Conservation (phyloP, 192 early-diverging fungal species). For the Umbelopsis isabellina region DNA sequence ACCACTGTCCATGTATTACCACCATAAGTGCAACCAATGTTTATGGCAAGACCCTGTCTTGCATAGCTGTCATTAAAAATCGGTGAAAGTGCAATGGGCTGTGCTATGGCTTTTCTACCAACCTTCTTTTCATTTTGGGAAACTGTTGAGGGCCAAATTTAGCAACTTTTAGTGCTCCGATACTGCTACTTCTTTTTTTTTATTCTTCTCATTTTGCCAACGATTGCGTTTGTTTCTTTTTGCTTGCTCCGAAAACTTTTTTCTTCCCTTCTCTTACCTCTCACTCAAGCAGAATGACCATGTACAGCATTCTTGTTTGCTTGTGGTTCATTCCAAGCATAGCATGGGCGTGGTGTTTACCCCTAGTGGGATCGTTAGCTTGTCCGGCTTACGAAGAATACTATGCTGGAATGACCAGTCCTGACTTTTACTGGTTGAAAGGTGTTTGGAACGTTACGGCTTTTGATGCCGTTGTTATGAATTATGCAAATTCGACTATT, state of each 20-base stretch:
- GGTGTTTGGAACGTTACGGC: constrained; percentile 22
- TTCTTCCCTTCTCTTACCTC: background rate
- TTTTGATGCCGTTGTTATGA: constrained; percentile 23
- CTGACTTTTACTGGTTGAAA: constrained; percentile 11
- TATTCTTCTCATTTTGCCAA: too few species aligned
- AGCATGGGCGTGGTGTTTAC: constrained; percentile 17
- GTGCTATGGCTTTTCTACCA: too few species aligned
- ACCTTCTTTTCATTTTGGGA: too few species aligned
- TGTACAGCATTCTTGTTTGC: background rate
- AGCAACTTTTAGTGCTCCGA: too few species aligned
- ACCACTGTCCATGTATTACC: too few species aligned
- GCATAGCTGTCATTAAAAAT: too few species aligned
- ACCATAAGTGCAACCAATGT: too few species aligned
- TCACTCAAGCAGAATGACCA: background rate
- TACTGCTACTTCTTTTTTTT: too few species aligned
- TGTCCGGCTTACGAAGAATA: constrained; percentile 33
- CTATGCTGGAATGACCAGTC: constrained; percentile 19
- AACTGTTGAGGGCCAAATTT: too few species aligned
- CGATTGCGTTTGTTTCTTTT: too few species aligned
- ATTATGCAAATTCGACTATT: constrained; percentile 24
- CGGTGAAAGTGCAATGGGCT: too few species aligned
- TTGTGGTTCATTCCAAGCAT: constrained; percentile 4
- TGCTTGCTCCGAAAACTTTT: background rate
- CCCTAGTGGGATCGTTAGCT: constrained; percentile 8
- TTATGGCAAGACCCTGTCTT: too few species aligned